phyloP scores from a whole-genome alignment of 257 asterid species.

The Petrea volubilis region DNA sequence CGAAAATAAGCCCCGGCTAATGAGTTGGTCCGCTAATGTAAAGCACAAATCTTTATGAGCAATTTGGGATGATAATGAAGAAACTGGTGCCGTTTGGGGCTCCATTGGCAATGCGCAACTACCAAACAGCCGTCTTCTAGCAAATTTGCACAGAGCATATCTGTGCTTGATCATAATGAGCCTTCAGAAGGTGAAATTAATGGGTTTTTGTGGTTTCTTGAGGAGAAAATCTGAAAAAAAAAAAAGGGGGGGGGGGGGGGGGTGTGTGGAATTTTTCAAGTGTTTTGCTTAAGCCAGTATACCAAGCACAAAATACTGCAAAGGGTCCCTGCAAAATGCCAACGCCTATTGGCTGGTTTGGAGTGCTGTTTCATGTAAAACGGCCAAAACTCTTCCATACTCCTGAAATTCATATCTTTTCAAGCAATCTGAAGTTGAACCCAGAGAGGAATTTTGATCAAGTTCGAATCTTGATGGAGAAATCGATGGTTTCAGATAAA shows the following conservation, averaged over 20 bases:
- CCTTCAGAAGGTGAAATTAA: background rate
- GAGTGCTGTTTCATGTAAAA: slow-evolving; percentile 91
- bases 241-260: too few species aligned
- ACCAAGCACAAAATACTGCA: slow-evolving; percentile 74
- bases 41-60: slow-evolving; percentile 39
- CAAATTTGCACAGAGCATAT: slow-evolving; percentile 10
- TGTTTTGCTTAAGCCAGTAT: too few species aligned
- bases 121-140: slow-evolving; percentile 31
- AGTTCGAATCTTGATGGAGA: slow-evolving; percentile 28
- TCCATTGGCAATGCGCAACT: slow-evolving; percentile 51
- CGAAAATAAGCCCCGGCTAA: slow-evolving; percentile 42
- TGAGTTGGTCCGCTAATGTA: slow-evolving; percentile 42
- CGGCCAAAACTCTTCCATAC: slow-evolving; percentile 96
- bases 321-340: slow-evolving; percentile 92
- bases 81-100: slow-evolving; percentile 22
- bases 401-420: slow-evolving; percentile 73
- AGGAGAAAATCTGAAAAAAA: too few species aligned
- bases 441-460: slow-evolving; percentile 32
- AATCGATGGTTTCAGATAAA: background rate
- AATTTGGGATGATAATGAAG: slow-evolving; percentile 18
- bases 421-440: slow-evolving; percentile 15
- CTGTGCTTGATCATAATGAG: slow-evolving; percentile 36
- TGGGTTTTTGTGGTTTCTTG: too few species aligned
- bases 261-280: too few species aligned
- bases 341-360: slow-evolving; percentile 79